These are phyloP conservation scores for Chrysanthemum makinoi DNA, from an alignment of 129 eudicot genomes.

Conservation along the genomic window DNA sequence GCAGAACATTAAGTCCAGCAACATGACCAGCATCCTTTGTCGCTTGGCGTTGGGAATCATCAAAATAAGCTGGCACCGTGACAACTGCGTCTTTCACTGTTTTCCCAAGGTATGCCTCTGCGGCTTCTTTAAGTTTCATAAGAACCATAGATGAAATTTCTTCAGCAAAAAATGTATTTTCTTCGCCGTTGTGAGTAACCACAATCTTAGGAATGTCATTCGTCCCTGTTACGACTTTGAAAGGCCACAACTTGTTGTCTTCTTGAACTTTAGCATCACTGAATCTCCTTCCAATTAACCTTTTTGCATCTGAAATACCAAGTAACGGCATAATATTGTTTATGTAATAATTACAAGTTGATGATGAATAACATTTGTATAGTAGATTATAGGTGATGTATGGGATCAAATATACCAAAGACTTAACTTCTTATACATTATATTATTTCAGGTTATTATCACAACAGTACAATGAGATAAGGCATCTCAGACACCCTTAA, in stretches of 20 bases:
- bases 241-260: neutral
- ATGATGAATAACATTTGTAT: too few relatives aligned
- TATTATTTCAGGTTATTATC: neutral
- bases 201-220: constrained; percentile 17
- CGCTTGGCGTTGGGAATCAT: too few relatives aligned
- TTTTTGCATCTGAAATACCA: constrained; percentile 10
- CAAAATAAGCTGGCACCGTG: too few relatives aligned
- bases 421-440: neutral
- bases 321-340: neutral
- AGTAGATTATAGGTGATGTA: too few relatives aligned
- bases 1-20: too few relatives aligned
- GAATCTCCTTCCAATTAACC: constrained; percentile 18
- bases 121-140: constrained; percentile 35
- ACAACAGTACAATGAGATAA: neutral
- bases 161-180: constrained; percentile 1
- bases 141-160: constrained; percentile 28
- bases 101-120: constrained; percentile 12
- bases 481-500: too few relatives aligned
- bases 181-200: constrained; percentile 9
- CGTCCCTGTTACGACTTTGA: constrained; percentile 3
- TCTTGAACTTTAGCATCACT: constrained; percentile 5
- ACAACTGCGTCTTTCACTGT: too few relatives aligned
- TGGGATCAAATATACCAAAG: too few relatives aligned
- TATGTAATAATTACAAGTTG: too few relatives aligned
- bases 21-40: too few relatives aligned